Evolutionary conservation across 129 eudicot genomes (phyloP), one percentile per base, ranked within the genome.

Genomic region (Ambrosia trifida): DNA sequence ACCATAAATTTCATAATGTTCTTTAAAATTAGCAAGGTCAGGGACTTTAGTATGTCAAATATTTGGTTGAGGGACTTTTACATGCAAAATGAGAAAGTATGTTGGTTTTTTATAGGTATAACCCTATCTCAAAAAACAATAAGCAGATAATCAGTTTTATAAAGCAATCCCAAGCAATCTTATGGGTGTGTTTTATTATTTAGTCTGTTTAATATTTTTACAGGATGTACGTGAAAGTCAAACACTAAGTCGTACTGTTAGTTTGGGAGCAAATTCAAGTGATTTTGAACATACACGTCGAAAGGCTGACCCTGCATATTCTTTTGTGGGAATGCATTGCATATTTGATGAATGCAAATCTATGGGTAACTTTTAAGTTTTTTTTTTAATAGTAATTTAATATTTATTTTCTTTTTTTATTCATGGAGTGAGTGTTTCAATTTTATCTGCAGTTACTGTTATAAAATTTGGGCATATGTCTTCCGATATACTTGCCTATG

Each of bases 311-410:
- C 89, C 87, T 76, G 98, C 96, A 35, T 94, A 90, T 87, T 89
- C 98, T 24, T 94, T 89, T 82, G 91, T 94, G 16, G 98, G 98
- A 80, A 94, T 94, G 98, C 98, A 94, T 84, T 94, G 97, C 87
- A 89, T 94, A 47, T 94, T 94, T 81, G 97, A 94, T 80, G 97
- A 94, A 66, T 87, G 97, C 95, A 94, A 94, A 83, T 93, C 91
- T 47, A 87, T 91, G 91, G 96, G 96, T 89, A 90, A 78, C 20
- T 68, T 76, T 40, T 35, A 11, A 30, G 52, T 60, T 71, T 17
- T 11, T 64, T 64, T 52, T 18, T 10, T 70, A 17, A 4, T 70
- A 9, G 13, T 38, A 54, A 69, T n/a, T 60, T 70, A 3, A 20
- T 16, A 10, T 18, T 59, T 70, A 44, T 60, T 16, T 46, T 60